Evolutionary conservation across 306 rosid species (phyloP).

Genomic region (Medicago lupulina): DNA sequence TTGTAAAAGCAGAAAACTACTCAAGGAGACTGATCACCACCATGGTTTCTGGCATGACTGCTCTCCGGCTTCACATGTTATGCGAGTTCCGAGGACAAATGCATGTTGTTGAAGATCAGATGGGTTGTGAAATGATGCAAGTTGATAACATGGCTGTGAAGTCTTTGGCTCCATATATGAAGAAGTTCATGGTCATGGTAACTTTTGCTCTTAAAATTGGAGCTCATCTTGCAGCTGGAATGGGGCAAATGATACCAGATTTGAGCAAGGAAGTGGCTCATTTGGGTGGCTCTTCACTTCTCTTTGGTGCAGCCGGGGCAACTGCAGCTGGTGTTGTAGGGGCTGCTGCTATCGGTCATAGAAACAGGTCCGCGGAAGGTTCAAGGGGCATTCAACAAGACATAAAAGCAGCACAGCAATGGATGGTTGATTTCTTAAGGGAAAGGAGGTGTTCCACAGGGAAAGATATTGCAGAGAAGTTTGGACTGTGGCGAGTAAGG

Average conservation of each 20-base stretch:
- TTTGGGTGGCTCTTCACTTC: constrained; percentile 74
- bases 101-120: constrained; percentile 94
- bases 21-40: constrained; percentile 79
- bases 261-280: constrained; percentile 89
- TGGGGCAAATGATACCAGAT: constrained; percentile 96
- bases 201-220: constrained; percentile 93
- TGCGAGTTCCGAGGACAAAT: constrained; percentile 85
- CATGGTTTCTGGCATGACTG: constrained; percentile 83
- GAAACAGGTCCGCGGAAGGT: constrained; percentile 56
- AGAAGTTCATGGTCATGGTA: constrained; percentile 83
- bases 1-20: constrained; percentile 85
- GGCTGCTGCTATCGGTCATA: constrained; percentile 64
- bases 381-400: constrained; percentile 81
- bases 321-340: constrained; percentile 74
- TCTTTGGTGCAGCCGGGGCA: constrained; percentile 68
- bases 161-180: constrained; percentile 87
- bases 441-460: constrained; percentile 83
- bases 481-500: constrained; percentile 90
- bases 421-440: constrained; percentile 92
- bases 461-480: constrained; percentile 92
- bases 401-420: constrained; percentile 81
- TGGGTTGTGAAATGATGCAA: constrained; percentile 91
- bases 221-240: constrained; percentile 93
- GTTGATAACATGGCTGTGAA: constrained; percentile 79
- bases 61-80: constrained; percentile 90